Base-by-base conservation (phyloP, 768 basidiomycete genomes). In the Crassisporium funariophilum region DNA sequence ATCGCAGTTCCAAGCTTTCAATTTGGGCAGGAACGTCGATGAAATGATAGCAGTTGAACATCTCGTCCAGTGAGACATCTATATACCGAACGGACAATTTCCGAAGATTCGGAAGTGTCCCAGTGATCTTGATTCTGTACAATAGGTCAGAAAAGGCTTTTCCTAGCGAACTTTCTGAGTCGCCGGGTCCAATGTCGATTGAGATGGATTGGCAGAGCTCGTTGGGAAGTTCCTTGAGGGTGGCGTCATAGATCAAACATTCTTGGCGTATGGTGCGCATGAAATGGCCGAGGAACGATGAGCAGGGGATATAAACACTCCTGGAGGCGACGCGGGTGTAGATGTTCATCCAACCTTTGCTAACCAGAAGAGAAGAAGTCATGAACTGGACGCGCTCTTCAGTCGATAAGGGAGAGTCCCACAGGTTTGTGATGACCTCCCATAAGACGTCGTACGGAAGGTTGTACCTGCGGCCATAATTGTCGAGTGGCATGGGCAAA, bases 271-370 rank as follows among this genome's bases (percentile, higher is more conserved):
- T 20, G 0, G 37, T n/a, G n/a, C 37, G 48, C 24, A 55, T 27
- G 27, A 52, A 61, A 16, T 33, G 44, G 4, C 39, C 15, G 8
- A 54, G 39, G 29, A 64, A 69, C 6, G 61, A 46, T 16, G 61
- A 56, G 41, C 50, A 59, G 23, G 64, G 54, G 31, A 73, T 61
- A 53, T 69, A 62, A 11, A 66, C 66, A 50, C 72, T 60, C 13
- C 43, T 53, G 35, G 63, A 52, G 27, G 65, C 60, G 38, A 69
- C 53, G 23, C 54, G 65, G 40, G 58, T 46, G 41, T 66, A 66
- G 22, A 69, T 51, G 24, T 40, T 35, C 41, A 64, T 62, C 60
- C 66, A 64, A 25, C 55, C 52, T 22, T 49, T 56, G 43, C 55
- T 65, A 42, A 73, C 65, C 8, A 57, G 50, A 39, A 58, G 54